Evolutionary conservation across 208 protist genomes (phyloP), one percentile per base, ranked within the genome.

Genomic region (Jaenimonas drosophilae): DNA sequence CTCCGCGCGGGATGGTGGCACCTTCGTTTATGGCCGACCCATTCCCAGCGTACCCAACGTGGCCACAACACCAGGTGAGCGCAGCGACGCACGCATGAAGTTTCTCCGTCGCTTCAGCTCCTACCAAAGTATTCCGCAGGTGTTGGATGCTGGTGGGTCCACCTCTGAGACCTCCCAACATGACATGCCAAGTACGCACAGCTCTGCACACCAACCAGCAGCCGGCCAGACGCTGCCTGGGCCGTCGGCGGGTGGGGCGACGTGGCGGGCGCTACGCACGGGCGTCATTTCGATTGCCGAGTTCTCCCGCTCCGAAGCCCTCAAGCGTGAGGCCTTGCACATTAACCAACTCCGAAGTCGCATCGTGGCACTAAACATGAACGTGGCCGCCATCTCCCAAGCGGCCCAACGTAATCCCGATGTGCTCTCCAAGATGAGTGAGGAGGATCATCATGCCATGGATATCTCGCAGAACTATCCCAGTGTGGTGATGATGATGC

Each of bases 241-340:
- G 16, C 9, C 24, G 12, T 48, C 16, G 7, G n/a, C 26, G 7
- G 5, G 12, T 14, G 17, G 23, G 16, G 9, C 14, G 7, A 14
- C 25, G 24, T 51, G 46, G 46, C 17, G 16, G 11, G 25, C 46
- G 12, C 46, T 51, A 20, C n/a, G 43, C 29, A 17, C 59, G 45
- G 23, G 53, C 4, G 24, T 69, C 0, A 23, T 76, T 20, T 51
- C 36, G 25, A 59, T 66, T 23, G 50, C 67, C 5, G 51, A 70
- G 48, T 42, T 76, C 23, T 76, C 67, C 0, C 67, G 67, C 16
- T 49, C 52, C 3, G 62, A 70, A 23, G 60, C 56, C 20, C 48
- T 76, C 7, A 50, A 59, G 11, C 54, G 67, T 11, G 67, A 76
- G 36, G 44, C 60, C 30, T 54, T 76, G n/a, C 67, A 76, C 49